Percentiles rank a stretch among this genome's conserved stretches.
Conservation (phyloP, 345 rosid genomes). For the Kandelia obovata region DNA sequence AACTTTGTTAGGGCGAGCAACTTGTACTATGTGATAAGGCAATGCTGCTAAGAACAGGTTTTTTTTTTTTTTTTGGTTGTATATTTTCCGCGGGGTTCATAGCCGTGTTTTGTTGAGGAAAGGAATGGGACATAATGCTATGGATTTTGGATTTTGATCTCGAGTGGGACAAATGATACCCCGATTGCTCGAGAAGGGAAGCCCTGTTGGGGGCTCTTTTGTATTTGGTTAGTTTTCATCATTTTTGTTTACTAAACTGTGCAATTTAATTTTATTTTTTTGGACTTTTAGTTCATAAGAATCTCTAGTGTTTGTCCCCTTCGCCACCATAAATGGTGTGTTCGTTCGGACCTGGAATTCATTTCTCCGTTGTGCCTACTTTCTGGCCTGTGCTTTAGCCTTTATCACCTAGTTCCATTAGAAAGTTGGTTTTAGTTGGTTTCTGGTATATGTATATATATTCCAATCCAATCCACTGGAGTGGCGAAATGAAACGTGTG, state of each 20-base stretch:
- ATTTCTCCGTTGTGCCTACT: no score
- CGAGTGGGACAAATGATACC: constrained; percentile 27
- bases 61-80: constrained; percentile 20
- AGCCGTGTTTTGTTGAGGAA: constrained; percentile 33
- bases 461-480: no score
- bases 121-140: constrained; percentile 23
- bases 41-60: constrained; percentile 30
- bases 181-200: constrained; percentile 25
- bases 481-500: no score
- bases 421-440: no score
- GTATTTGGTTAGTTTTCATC: constrained; percentile 35
- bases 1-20: constrained; percentile 24
- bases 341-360: no score
- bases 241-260: constrained; percentile 17
- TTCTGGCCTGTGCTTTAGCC: no score
- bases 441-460: no score
- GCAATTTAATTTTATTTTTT: constrained; percentile 18
- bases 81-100: constrained; percentile 31
- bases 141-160: constrained; percentile 46
- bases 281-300: constrained; percentile 11
- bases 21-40: constrained; percentile 36
- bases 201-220: constrained; percentile 27
- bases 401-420: no score
- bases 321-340: not conserved
- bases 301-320: not conserved